Percentiles rank a stretch among this genome's conserved stretches.
Conservation (phyloP, 208 protist genomes). For the Acanthamoeba healyi region DNA sequence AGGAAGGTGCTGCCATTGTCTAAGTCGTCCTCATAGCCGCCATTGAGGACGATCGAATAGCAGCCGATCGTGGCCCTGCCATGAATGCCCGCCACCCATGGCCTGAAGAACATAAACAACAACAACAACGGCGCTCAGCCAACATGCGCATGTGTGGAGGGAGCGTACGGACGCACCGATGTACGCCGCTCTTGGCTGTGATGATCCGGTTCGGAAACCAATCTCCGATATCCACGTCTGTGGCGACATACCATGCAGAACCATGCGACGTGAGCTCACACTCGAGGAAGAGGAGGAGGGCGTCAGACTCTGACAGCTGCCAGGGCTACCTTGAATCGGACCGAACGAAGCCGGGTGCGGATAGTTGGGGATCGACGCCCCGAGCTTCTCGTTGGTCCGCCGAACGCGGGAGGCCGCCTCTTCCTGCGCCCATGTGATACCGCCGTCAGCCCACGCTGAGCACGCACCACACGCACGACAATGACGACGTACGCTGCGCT, state of each 20-base stretch:
- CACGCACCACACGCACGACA: too few species aligned
- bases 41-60: conserved; percentile 27
- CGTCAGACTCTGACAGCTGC: not conserved
- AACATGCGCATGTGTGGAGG: too few species aligned
- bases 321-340: not conserved
- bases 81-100: conserved; percentile 7
- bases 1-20: not conserved
- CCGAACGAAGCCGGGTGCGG: conserved; percentile 6
- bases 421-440: not conserved
- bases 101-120: too few species aligned
- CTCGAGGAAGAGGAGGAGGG: not conserved
- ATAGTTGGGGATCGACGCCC: not conserved
- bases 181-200: not conserved
- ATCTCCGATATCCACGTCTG: not conserved
- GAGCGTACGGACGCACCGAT: too few species aligned
- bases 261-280: not conserved
- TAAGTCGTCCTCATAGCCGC: not conserved
- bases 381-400: conserved; percentile 1
- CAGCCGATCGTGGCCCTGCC: not conserved
- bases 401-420: not conserved
- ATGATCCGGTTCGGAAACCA: conserved; percentile 35
- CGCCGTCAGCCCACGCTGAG: not conserved
- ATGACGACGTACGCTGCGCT: not conserved
- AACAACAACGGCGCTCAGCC: too few species aligned
- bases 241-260: not conserved